Conservation (phyloP, 2,329 filamentous ascomycete species). For the Fusarium sororula region DNA sequence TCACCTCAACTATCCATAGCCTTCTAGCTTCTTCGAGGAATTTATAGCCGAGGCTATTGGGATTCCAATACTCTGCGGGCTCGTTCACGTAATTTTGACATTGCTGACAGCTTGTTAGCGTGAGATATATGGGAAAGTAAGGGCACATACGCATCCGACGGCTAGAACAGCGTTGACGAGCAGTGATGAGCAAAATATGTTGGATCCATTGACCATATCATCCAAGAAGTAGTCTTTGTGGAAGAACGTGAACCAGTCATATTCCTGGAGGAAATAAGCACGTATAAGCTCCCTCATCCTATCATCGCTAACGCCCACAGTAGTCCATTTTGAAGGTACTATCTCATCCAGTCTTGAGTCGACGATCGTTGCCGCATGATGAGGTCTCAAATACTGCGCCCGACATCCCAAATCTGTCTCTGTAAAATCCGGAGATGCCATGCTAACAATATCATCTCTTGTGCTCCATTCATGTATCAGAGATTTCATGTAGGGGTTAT, state of each 20-base stretch:
- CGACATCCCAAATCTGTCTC: background rate
- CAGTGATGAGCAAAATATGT: background rate
- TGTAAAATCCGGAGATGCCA: background rate
- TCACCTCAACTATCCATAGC: background rate
- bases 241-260: constrained; percentile 8
- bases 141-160: constrained; percentile 1
- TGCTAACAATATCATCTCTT: background rate
- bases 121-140: fast-evolving
- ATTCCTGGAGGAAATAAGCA: constrained; percentile 6
- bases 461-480: constrained; percentile 4
- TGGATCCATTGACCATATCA: background rate
- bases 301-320: background rate
- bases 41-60: background rate
- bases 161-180: constrained; percentile 14
- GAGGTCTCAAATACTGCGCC: constrained; percentile 11
- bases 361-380: constrained; percentile 6
- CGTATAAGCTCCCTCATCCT: background rate
- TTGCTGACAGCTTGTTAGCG: background rate
- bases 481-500: constrained; percentile 7
- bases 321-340: constrained; percentile 1
- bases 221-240: constrained; percentile 15
- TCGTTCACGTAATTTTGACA: background rate
- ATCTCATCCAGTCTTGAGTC: background rate
- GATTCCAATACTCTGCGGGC: constrained; percentile 15
- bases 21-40: constrained; percentile 12